Evolutionary conservation across 768 basidiomycete species (phyloP).

Genomic region (Gymnopilus dilepis): DNA sequence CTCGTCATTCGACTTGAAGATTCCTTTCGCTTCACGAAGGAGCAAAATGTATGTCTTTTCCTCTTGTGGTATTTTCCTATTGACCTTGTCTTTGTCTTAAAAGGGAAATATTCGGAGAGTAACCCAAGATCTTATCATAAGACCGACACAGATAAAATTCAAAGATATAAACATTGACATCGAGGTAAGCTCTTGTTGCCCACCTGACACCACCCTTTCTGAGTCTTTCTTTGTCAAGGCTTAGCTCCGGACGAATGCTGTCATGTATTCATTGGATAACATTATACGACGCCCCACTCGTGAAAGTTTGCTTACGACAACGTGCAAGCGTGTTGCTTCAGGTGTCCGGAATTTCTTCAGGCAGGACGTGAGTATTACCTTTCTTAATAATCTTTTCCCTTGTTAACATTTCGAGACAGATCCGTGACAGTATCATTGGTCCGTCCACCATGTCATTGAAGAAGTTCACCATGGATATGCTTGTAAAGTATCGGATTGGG

Average conservation of each 20-base stretch:
- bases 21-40: constrained; percentile 18
- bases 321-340: not conserved
- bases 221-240: not conserved
- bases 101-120: not conserved
- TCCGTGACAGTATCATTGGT: not conserved
- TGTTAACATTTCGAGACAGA: not conserved
- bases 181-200: not conserved
- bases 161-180: constrained; percentile 5
- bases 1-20: constrained; percentile 16
- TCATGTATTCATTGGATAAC: not conserved
- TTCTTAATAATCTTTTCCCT: not conserved
- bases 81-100: not conserved
- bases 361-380: not conserved
- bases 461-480: not conserved
- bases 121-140: constrained; percentile 3
- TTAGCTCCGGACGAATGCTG: not conserved
- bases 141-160: not conserved
- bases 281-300: constrained; percentile 1
- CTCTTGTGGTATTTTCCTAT: not conserved
- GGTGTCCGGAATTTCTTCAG: constrained; percentile 2
- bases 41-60: constrained; percentile 20
- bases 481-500: not conserved
- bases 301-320: not conserved
- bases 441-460: not conserved
- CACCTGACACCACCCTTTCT: not conserved